phyloP scores from a whole-genome alignment of 164 flowering plant genomes.

The Vitis amurensis region DNA sequence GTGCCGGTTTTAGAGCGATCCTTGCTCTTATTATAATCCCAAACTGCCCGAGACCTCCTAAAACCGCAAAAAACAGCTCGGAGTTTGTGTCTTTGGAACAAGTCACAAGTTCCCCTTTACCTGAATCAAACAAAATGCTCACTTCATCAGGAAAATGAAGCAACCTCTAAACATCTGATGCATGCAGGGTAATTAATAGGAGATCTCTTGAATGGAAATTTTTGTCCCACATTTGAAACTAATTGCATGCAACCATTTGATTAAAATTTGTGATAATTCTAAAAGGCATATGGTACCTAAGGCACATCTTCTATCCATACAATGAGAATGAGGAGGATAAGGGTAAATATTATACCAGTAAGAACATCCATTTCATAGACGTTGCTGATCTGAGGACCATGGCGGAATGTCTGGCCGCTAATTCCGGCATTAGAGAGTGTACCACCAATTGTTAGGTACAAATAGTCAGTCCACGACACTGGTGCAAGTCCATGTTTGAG shows the following conservation, averaged over 20 bases:
- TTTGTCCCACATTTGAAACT: too few relatives aligned
- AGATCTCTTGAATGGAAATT: too few relatives aligned
- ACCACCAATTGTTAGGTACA: slow-evolving; percentile 85
- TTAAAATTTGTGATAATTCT: too few relatives aligned
- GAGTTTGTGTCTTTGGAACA: slow-evolving; percentile 60
- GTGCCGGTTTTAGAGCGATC: slow-evolving; percentile 64
- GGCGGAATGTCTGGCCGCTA: slow-evolving; percentile 70
- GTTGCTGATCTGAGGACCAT: slow-evolving; percentile 92
- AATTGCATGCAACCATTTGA: too few relatives aligned
- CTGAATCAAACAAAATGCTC: slow-evolving; percentile 26
- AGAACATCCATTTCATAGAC: slow-evolving; percentile 80
- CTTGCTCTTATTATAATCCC: slow-evolving; percentile 90
- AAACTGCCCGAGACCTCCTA: slow-evolving; percentile 96
- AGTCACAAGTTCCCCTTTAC: slow-evolving; percentile 69
- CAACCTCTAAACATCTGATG: slow-evolving; percentile 5
- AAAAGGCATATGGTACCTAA: too few relatives aligned
- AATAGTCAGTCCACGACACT: slow-evolving; percentile 84
- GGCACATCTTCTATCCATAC: too few relatives aligned
- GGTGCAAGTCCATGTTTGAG: slow-evolving; percentile 73
- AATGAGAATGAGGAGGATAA: too few relatives aligned
- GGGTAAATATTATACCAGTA: slow-evolving; percentile 42
- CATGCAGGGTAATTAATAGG: slow-evolving; percentile 3
- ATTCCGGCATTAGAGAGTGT: slow-evolving; percentile 91
- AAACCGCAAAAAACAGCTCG: slow-evolving; percentile 68
- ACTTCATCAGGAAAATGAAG: background rate